Percentiles rank a stretch among this genome's conserved stretches.
Conservation (phyloP, 352 stramenopile species). For the Phytophthora nicotianae region DNA sequence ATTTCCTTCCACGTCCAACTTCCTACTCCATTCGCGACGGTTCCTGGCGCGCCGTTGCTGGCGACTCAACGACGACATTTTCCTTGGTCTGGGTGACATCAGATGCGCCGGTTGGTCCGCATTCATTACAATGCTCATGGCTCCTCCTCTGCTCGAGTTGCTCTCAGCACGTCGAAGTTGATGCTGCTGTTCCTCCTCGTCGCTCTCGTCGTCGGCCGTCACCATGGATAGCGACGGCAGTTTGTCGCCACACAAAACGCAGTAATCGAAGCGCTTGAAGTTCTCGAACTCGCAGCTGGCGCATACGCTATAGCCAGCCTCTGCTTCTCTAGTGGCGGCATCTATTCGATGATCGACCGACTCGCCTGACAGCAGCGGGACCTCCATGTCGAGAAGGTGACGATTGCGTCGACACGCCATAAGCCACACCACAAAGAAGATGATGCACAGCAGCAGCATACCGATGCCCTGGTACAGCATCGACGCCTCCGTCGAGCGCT, state of each 20-base stretch:
- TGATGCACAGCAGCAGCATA: slow-evolving; percentile 55
- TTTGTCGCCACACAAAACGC: slow-evolving; percentile 67
- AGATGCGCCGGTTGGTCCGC: slow-evolving; percentile 2
- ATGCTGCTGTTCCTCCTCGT: slow-evolving; percentile 19
- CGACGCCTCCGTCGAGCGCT: slow-evolving; percentile 36
- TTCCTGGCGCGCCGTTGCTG: slow-evolving; percentile 48
- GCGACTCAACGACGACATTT: slow-evolving; percentile 44
- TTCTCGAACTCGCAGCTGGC: slow-evolving; percentile 72
- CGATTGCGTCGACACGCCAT: slow-evolving; percentile 50
- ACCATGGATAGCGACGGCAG: slow-evolving; percentile 31
- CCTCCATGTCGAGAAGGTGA: slow-evolving; percentile 49
- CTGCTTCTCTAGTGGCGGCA: slow-evolving; percentile 61
- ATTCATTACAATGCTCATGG: slow-evolving; percentile 18
- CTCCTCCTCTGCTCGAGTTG: slow-evolving; percentile 12
- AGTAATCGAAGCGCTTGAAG: slow-evolving; percentile 72
- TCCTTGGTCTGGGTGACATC: slow-evolving; percentile 26
- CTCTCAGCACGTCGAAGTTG: slow-evolving; percentile 7
- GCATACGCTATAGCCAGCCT: slow-evolving; percentile 55
- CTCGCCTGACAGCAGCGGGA: slow-evolving; percentile 61
- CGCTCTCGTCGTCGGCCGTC: slow-evolving; percentile 32
- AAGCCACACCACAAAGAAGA: slow-evolving; percentile 62
- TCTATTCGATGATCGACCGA: slow-evolving; percentile 70
- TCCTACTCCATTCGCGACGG: slow-evolving; percentile 72
- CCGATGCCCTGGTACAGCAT: slow-evolving; percentile 67
- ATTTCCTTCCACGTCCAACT: slow-evolving; percentile 61